Base-by-base conservation (phyloP, 495 filamentous ascomycete species). In the Penicillium mononematosum region DNA sequence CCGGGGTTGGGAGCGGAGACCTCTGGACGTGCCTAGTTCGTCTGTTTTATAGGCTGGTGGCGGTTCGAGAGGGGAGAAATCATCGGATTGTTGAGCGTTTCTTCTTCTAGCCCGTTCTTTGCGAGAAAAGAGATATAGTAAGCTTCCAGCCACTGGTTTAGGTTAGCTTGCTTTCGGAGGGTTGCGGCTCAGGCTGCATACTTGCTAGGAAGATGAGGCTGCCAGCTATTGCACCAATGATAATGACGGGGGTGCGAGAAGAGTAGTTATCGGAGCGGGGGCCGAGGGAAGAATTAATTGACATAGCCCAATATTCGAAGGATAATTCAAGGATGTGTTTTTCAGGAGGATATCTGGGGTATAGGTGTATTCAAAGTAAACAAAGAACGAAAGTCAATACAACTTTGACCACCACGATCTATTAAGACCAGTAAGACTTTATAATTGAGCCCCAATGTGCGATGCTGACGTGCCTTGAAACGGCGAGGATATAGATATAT, bases 81-180 rank as follows among this genome's bases (percentile, higher is more conserved):
- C 29, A 32, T 56, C 59, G 27, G 36, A 38, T 36, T 59, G 41
- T 31, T 62, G 61, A 19, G 47, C 16, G 10, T 63, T 55, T 38
- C 64, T 60, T 63, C 64, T 47, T 45, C 64, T 65, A 29, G 66
- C 66, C 55, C 66, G 45, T 58, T 69, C 66, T 32, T 69, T 69
- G 19, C 62, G 64, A 17, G 66, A 69, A 53, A 69, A 65, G 31
- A 67, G 52, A 46, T 60, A 45, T 45, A 58, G 49, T 17, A 69
- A 47, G 29, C 60, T 47, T 38, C 57, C 57, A 38, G 62, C 58
- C 66, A 69, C 66, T 69, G 27, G 5, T 46, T 49, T n/a, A 43
- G 45, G 34, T 52, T 48, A 41, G 41, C 29, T 41, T 58, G 47
- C 42, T 16, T 39, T 45, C 47, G 24, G 22, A 4, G 22, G 22